Evolutionary conservation across 345 rosid species (phyloP), one percentile per base, ranked within the genome.

Genomic region (Hibiscus mutabilis): DNA sequence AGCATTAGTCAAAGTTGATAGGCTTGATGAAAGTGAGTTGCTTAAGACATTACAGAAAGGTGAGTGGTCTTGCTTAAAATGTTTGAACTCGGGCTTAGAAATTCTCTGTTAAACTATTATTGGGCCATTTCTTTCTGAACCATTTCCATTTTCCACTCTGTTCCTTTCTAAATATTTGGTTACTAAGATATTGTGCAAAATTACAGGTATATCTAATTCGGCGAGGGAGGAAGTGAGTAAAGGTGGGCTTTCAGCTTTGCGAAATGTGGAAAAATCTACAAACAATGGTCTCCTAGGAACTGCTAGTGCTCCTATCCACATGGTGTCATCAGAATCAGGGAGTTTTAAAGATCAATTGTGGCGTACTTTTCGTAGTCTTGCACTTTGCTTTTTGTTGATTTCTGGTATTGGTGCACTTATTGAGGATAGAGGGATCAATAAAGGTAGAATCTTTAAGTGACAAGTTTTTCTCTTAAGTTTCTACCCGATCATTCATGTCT

Each of bases 401-500:
- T 95, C 97, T 81, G 99, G 96, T 75, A 84, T 84, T 15, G 94
- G 96, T 24, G 99, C 99, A 19, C 93, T 92, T 69, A 86, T 88
- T 40, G 97, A 92, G 83, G 99, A 95, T 74, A 83, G 89, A 69
- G 96, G 99, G 75, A 83, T 92, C 52, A 80, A 94, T 76, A 92
- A 92, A 90, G 99, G 99, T 92, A 79, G 16, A 71, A 55, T 73
- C 51, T 33, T 27, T 31, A 22, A 72, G 29, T 29, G 9, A 7
- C n/a, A 47, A 63, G 19, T 35, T 66, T 33, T 70, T 24, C 73
- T 18, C 18, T 42, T 75, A 49, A 51, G 67, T 49, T 58, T 31
- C 77, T 59, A 11, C 12, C 3, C 2, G 5, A 61, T 10, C 63
- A 35, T 56, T n/a, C n/a, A n/a, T n/a, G n/a, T n/a, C n/a, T 15